Percentiles rank a stretch among this genome's conserved stretches.
Conservation (phyloP, 768 basidiomycete species). For the Amanita inopinata region DNA sequence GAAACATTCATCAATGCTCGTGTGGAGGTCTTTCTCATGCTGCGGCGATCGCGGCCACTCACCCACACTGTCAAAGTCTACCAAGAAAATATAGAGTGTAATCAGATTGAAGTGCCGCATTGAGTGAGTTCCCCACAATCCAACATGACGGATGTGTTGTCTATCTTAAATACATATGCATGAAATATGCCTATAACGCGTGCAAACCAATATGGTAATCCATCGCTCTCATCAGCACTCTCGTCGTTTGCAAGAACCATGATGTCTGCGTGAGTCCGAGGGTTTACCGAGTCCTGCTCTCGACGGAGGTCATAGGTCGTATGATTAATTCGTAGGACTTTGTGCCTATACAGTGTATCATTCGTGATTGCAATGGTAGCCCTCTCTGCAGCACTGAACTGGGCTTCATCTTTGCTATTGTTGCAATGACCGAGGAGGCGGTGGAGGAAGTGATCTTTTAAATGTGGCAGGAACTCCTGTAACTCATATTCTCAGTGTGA, state of each 20-base stretch:
- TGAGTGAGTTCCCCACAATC: no score
- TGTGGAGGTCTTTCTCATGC: no score
- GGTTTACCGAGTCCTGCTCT: constrained; percentile 29
- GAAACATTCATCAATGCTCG: no score
- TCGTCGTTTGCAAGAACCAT: background rate
- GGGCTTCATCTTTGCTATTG: constrained; percentile 18
- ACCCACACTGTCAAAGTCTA: no score
- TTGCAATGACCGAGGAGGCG: constrained; percentile 15
- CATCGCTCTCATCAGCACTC: background rate
- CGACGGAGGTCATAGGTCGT: constrained; percentile 33
- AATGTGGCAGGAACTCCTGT: constrained; percentile 20
- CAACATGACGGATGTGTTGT: no score
- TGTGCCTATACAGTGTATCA: constrained; percentile 20
- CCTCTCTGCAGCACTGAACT: constrained; percentile 15
- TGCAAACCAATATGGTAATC: constrained; percentile 24
- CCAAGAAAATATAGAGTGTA: no score
- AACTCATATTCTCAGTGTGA: no score
- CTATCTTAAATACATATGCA: no score
- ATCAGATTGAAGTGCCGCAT: no score
- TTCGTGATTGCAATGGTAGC: constrained; percentile 7
- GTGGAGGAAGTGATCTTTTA: constrained; percentile 21
- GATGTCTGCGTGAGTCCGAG: constrained; percentile 14
- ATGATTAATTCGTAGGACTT: constrained; percentile 25
- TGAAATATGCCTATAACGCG: constrained; percentile 22
- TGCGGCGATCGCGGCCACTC: no score